A percentile compares a stretch with the other conserved stretches of the same genome.
Conservation (phyloP, 1,284 basidiomycete genomes). For the Cyathus olla region DNA sequence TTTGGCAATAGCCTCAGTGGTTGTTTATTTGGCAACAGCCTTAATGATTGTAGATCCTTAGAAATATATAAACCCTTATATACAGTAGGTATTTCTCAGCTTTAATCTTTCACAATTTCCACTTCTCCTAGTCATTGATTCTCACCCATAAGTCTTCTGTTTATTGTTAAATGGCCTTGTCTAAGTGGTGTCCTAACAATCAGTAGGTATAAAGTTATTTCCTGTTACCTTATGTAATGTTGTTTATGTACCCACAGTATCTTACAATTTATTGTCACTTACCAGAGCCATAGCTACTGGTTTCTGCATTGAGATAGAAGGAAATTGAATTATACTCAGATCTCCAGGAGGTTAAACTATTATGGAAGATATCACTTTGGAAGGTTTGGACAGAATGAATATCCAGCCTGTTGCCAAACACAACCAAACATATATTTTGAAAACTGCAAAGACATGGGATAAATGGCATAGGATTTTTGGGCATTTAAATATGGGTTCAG, state of each 20-base stretch:
- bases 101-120: too few relatives aligned
- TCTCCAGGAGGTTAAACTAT: not conserved
- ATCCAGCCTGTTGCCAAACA: not conserved
- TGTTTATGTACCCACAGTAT: not conserved
- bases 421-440: not conserved
- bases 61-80: too few relatives aligned
- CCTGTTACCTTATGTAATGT: not conserved
- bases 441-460: slow-evolving; percentile 23
- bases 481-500: slow-evolving; percentile 29
- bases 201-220: not conserved
- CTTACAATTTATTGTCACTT: not conserved
- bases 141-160: too few relatives aligned
- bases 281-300: not conserved
- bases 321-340: not conserved
- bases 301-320: not conserved
- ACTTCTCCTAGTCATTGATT: too few relatives aligned
- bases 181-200: too few relatives aligned
- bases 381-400: not conserved
- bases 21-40: too few relatives aligned
- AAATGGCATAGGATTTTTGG: slow-evolving; percentile 46
- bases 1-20: too few relatives aligned
- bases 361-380: not conserved
- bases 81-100: too few relatives aligned
- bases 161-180: too few relatives aligned
- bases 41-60: too few relatives aligned